Evolutionary conservation across 2,329 filamentous ascomycete species (phyloP).

Genomic region (Phialophora expanda): DNA sequence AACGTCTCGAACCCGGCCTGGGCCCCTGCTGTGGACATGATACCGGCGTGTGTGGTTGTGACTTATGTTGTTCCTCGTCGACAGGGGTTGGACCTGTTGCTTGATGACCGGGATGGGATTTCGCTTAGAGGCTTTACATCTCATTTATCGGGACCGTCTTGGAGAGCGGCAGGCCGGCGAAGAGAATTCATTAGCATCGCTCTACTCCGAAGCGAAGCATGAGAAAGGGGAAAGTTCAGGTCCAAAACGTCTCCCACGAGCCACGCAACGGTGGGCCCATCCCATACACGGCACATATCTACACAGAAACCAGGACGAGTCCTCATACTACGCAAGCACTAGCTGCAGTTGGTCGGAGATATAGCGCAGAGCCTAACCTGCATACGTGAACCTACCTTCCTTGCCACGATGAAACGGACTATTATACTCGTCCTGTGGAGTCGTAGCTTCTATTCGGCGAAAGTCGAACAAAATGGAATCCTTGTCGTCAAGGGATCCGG

Average conservation of each 20-base stretch:
- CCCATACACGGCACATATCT: neutral
- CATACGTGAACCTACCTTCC: neutral
- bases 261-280: neutral
- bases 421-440: neutral
- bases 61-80: neutral
- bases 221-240: neutral
- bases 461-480: too few relatives aligned
- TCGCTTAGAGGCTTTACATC: neutral
- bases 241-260: neutral
- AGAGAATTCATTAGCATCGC: neutral
- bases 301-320: neutral
- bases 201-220: neutral
- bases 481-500: neutral
- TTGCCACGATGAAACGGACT: neutral
- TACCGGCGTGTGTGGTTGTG: neutral
- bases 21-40: slow-evolving; percentile 34
- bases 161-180: neutral
- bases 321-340: neutral
- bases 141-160: neutral
- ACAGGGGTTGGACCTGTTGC: neutral
- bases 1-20: slow-evolving; percentile 39
- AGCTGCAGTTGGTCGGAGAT: neutral
- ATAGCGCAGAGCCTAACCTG: neutral
- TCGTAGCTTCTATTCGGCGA: neutral
- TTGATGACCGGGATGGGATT: neutral